Evolutionary conservation across 2,329 filamentous ascomycete species (phyloP).

Genomic region (Ophiocordyceps polyrhachis-furcata): DNA sequence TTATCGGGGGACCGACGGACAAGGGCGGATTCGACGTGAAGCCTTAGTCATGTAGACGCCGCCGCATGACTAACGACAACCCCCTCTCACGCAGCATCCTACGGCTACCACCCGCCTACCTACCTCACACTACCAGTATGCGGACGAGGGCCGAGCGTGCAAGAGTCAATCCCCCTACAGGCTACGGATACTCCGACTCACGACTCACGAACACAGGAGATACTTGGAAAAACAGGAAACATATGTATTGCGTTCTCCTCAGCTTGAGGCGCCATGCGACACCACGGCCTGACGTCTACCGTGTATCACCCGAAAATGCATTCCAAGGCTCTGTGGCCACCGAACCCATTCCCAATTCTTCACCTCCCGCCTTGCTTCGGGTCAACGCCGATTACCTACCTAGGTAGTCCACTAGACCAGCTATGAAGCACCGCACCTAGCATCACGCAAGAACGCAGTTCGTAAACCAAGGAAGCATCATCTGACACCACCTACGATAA

Average conservation of each 20-base stretch:
- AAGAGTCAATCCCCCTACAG: too few relatives aligned
- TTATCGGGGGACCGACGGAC: too few relatives aligned
- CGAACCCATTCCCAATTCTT: conserved; percentile 12
- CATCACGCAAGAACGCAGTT: conserved; percentile 2
- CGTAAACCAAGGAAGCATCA: background rate
- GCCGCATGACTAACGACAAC: too few relatives aligned
- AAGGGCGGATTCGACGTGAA: too few relatives aligned
- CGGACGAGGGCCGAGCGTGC: too few relatives aligned
- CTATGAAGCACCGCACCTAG: conserved; percentile 4
- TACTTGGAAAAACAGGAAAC: too few relatives aligned
- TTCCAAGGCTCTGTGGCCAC: conserved; percentile 11
- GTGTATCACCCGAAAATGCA: conserved; percentile 11
- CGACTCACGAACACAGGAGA: too few relatives aligned
- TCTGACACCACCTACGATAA: conserved; percentile 8
- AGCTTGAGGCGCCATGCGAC: conserved; percentile 3
- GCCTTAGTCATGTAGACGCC: too few relatives aligned
- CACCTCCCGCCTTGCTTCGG: conserved; percentile 12
- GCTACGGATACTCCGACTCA: too few relatives aligned
- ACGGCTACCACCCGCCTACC: too few relatives aligned
- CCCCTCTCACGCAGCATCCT: too few relatives aligned
- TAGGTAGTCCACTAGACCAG: conserved; percentile 4
- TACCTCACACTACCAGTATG: too few relatives aligned
- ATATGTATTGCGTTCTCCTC: background rate
- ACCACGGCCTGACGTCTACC: conserved; percentile 3
- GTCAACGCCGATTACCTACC: conserved; percentile 11